phyloP scores from a whole-genome alignment of 768 basidiomycete genomes.

The Paxillus involutus region DNA sequence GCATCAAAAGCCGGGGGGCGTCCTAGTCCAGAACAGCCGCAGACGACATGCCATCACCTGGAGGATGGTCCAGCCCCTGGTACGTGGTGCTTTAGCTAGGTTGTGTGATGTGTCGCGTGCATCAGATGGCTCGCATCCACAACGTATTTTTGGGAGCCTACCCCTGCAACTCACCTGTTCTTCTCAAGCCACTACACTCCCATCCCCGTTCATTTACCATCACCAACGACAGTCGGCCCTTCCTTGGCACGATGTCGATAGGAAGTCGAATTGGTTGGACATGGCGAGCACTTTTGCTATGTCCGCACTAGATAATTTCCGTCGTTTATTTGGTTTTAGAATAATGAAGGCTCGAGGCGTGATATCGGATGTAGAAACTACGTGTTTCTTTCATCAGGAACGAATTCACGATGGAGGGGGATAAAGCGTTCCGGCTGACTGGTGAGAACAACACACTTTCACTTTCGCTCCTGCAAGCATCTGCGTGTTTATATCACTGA shows the following conservation, averaged over 20 bases:
- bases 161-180: slow-evolving; percentile 23
- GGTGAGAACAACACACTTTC: slow-evolving; percentile 34
- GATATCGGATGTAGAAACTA: slow-evolving; percentile 97
- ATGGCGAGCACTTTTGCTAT: slow-evolving; percentile 91
- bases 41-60: slow-evolving; percentile 14
- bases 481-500: slow-evolving; percentile 36
- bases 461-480: slow-evolving; percentile 99
- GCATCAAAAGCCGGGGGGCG: no score
- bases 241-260: slow-evolving; percentile 95
- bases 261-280: slow-evolving; percentile 95
- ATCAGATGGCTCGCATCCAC: neutral
- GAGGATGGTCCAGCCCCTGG: slow-evolving; percentile 25
- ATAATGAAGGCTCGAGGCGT: slow-evolving; percentile 95
- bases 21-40: neutral
- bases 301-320: slow-evolving; percentile 91
- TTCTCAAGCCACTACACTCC: slow-evolving; percentile 2
- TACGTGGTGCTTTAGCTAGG: slow-evolving; percentile 23
- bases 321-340: slow-evolving; percentile 92
- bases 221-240: slow-evolving; percentile 24
- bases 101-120: slow-evolving; percentile 4
- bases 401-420: neutral
- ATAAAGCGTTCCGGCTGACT: neutral
- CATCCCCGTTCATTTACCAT: neutral
- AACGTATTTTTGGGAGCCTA: slow-evolving; percentile 8
- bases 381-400: neutral